Evolutionary conservation across 2,329 filamentous ascomycete genomes (phyloP), one percentile per base, ranked within the genome.

Genomic region (Geosmithia morbida): DNA sequence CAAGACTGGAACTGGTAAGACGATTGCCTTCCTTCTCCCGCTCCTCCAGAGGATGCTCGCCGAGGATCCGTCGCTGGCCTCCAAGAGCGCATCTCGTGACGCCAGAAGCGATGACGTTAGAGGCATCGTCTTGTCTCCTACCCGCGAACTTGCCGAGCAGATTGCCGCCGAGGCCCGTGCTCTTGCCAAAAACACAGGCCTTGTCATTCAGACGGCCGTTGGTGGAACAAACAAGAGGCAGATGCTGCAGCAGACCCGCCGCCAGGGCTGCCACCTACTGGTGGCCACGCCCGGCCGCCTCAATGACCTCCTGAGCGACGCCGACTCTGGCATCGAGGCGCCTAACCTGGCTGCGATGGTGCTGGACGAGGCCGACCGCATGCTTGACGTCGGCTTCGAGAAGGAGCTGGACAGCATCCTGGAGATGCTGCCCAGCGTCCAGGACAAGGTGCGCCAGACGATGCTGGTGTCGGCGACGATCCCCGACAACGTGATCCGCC

Each of bases 1-100:
- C 50, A 95, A 87, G 67, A 98, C 92, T 8, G 92, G 92, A 61
- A 97, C 92, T 3, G 92, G 92, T 61, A 98, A 98, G 69, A 98
- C 92, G 0, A 69, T 97, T 49, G 92, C 87, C 37, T 98, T 97
- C 70, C 73, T 98, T 20, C 67, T 97, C 7, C 92, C 92, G 46
- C 71, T 88, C 7, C 68, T 97, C 46, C 87, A 96, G 61, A 81
- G 81, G 50, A 85, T 95, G 58, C 69, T 94, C 51, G 62, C 66
- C 18, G 66, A 72, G 50, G 77, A 87, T 52, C 77, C 80, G 1
- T 63, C 67, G 0, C 72, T 94, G 33, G 78, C 74, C 46, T 61
- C 68, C 39, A 69, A 60, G 50, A 53, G 56, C 10, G 58, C 64
- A 45, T 56, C 55, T 16, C 55, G 57, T n/a, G 49, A 48, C 2